These are phyloP conservation scores for Cardamine resedifolia DNA, from an alignment of 345 rosid species.

Conservation along the genomic window DNA sequence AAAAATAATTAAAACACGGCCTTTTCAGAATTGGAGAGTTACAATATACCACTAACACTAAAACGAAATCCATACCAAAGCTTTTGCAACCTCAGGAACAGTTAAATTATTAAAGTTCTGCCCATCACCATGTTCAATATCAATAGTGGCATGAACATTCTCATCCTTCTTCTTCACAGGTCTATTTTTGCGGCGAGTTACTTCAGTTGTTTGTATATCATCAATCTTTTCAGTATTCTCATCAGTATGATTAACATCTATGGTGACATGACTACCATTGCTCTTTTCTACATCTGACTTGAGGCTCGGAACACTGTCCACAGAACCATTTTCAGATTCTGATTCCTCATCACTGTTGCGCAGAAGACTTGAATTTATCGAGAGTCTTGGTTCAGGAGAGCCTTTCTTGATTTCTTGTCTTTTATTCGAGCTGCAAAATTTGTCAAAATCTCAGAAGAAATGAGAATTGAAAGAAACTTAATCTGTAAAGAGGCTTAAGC, in stretches of 20 bases:
- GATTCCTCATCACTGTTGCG: constrained; percentile 44
- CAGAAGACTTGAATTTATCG: constrained; percentile 37
- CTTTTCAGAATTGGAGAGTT: not conserved
- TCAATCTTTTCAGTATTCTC: constrained; percentile 26
- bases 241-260: constrained; percentile 35
- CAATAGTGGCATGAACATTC: constrained; percentile 16
- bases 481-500: constrained; percentile 7
- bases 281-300: constrained; percentile 26
- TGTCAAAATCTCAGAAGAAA: not conserved
- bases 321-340: constrained; percentile 39
- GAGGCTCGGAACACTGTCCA: constrained; percentile 19
- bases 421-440: constrained; percentile 46
- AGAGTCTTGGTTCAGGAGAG: constrained; percentile 43
- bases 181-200: constrained; percentile 2
- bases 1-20: not conserved
- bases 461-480: not conserved
- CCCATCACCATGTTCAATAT: constrained; percentile 35
- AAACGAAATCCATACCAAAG: constrained; percentile 45
- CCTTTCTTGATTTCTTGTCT: constrained; percentile 57
- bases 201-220: constrained; percentile 22
- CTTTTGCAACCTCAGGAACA: constrained; percentile 46
- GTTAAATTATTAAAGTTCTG: constrained; percentile 34
- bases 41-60: not conserved
- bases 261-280: constrained; percentile 13
- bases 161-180: constrained; percentile 25